These are phyloP conservation scores for Solanum dulcamara DNA, from an alignment of 257 asterid genomes.

Conservation along the genomic window DNA sequence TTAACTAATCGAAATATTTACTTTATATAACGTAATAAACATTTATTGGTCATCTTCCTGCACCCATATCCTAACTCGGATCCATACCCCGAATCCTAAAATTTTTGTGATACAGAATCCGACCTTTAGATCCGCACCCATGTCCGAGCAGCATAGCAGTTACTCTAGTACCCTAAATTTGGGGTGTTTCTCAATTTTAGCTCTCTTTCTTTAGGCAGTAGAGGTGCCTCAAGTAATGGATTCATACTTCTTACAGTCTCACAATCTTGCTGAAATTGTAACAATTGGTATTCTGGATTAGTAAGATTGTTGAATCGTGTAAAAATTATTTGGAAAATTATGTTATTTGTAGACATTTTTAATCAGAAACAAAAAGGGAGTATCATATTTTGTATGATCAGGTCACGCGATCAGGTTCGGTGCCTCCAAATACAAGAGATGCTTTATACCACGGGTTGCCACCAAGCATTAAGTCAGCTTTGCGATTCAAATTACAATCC, in stretches of 20 bases:
- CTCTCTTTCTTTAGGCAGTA: neutral
- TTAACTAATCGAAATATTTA: neutral
- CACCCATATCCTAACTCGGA: neutral
- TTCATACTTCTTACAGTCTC: neutral
- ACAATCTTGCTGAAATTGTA: neutral
- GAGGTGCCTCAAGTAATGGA: neutral
- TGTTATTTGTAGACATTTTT: neutral
- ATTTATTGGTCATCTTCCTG: neutral
- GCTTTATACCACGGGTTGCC: constrained; percentile 82
- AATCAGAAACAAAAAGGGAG: neutral
- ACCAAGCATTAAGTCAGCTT: constrained; percentile 54
- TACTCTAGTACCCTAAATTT: neutral
- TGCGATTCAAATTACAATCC: constrained; percentile 62
- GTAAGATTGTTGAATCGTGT: neutral
- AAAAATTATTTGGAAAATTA: neutral
- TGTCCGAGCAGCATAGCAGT: neutral
- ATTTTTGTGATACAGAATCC: neutral
- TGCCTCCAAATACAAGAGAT: constrained; percentile 82
- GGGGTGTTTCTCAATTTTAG: neutral
- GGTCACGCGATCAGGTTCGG: constrained; percentile 84
- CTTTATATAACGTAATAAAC: neutral
- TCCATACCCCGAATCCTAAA: neutral
- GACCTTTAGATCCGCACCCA: neutral
- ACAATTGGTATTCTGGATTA: neutral
- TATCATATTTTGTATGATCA: constrained; percentile 15